Evolutionary conservation across 139 green algal species (phyloP).

Genomic region (Tetraselmis chui): DNA sequence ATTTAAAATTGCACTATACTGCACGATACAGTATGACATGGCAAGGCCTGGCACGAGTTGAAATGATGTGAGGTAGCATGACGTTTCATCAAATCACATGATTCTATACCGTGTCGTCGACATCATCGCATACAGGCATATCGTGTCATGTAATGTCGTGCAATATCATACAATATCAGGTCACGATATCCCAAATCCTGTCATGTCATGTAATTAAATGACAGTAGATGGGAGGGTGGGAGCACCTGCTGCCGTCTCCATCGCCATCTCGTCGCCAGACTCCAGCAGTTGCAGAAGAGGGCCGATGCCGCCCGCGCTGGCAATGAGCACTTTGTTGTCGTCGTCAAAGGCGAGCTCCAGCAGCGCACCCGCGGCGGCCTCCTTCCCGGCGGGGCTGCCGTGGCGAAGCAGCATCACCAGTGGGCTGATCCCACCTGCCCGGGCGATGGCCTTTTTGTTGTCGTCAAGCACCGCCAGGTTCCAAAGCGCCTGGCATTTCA

Average conservation of each 20-base stretch:
- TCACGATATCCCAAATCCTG: too few species aligned
- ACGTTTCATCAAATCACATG: too few species aligned
- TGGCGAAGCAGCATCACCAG: neutral
- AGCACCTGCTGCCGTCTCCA: conserved; percentile 14
- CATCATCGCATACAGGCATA: too few species aligned
- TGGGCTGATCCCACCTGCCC: neutral
- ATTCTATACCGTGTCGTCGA: too few species aligned
- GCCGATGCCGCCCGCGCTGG: conserved; percentile 9
- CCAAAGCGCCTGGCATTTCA: neutral
- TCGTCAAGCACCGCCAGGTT: conserved; percentile 12
- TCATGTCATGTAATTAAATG: too few species aligned
- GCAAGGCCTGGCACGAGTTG: too few species aligned
- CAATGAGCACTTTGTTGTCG: conserved; percentile 22
- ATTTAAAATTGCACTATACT: too few species aligned
- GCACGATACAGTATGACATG: too few species aligned
- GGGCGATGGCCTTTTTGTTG: conserved; percentile 8
- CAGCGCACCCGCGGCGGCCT: conserved; percentile 10
- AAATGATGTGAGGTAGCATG: too few species aligned
- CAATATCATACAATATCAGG: too few species aligned
- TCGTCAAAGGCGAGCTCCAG: neutral
- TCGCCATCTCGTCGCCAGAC: conserved; percentile 6
- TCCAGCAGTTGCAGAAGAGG: conserved; percentile 14
- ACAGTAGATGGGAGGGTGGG: too few species aligned
- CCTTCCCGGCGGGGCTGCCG: neutral
- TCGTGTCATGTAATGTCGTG: too few species aligned